phyloP scores from a whole-genome alignment of 805 yeast species.

The Saturnispora silvae region DNA sequence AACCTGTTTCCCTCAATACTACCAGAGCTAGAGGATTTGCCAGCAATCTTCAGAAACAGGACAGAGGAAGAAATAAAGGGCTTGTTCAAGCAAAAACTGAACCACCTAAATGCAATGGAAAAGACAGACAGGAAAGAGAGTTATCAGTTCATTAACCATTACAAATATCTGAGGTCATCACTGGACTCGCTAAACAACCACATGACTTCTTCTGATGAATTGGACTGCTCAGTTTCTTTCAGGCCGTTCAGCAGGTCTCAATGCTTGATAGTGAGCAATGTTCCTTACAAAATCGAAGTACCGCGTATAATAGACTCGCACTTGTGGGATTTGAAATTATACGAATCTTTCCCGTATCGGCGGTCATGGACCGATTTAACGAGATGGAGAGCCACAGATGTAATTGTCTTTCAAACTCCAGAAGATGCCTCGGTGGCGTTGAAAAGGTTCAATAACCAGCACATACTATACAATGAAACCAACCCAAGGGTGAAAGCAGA shows the following conservation, averaged over 20 bases:
- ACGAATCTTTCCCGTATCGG: neutral
- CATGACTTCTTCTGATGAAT: neutral
- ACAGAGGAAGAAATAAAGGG: neutral
- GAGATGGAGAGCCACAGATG: constrained; percentile 1
- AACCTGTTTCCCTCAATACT: neutral
- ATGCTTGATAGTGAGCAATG: constrained; percentile 3
- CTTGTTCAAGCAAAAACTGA: neutral
- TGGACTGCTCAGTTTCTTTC: neutral
- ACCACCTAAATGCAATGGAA: neutral
- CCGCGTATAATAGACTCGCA: neutral
- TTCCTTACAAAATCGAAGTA: neutral
- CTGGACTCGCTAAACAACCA: neutral
- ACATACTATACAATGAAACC: constrained; percentile 1
- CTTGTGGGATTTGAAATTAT: constrained; percentile 7
- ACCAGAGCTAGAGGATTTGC: constrained; percentile 4
- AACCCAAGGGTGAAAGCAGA: neutral
- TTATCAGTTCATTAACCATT: neutral
- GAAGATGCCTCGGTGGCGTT: constrained; percentile 1
- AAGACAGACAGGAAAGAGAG: neutral
- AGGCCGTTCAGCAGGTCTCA: constrained; percentile 3
- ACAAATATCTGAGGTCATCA: neutral
- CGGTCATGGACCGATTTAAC: neutral
- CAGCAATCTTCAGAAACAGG: neutral
- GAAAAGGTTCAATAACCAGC: constrained; percentile 4
- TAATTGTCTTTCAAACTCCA: constrained; percentile 3